Evolutionary conservation across 495 filamentous ascomycete genomes (phyloP), one percentile per base, ranked within the genome.

Genomic region (Halenospora varia): DNA sequence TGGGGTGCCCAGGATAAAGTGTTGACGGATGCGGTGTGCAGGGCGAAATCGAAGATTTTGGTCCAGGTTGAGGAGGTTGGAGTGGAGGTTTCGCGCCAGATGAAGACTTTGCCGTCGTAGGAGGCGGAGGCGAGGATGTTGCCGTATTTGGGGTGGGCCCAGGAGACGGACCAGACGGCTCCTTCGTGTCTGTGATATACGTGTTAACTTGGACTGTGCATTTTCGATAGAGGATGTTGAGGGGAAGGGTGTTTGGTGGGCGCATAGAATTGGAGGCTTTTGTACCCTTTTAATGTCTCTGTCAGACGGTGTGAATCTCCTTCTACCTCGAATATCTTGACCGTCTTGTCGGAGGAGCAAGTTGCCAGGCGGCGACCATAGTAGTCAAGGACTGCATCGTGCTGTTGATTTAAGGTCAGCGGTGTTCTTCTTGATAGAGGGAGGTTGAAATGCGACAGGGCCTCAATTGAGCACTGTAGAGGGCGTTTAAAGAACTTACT

Each of bases 311-410:
- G 94, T 62, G 88, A 82, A 67, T 96, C 91, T 61, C 92, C 91
- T 71, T 97, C 94, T 50, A 97, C 88, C 76, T 97, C 94, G 66
- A 97, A 99, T 70, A 99, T 96, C 76, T 97, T 97, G 77, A 99
- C 95, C 48, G 93, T 97, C 70, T 91, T 90, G 73, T 99, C 94
- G 54, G 92, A 96, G 19, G 92, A 96, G 73, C 94, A 97, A 64
- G 94, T 99, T 59, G 94, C 94, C 66, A 99, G 85, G 63, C 93
- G 86, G 59, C 94, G 87, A 65, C 94, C 94, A 73, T 97, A 99
- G 75, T 97, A 97, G 72, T 99, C 95, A 62, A 99, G 86, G 53
- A 92, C 91, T 53, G 93, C 94, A 83, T 97, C 94, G 67, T 97
- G 94, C 93, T 97, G 71, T 42, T 62, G 23, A n/a, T n/a, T n/a